Conservation (phyloP, 768 basidiomycete species). For the Auriscalpium microsporum region DNA sequence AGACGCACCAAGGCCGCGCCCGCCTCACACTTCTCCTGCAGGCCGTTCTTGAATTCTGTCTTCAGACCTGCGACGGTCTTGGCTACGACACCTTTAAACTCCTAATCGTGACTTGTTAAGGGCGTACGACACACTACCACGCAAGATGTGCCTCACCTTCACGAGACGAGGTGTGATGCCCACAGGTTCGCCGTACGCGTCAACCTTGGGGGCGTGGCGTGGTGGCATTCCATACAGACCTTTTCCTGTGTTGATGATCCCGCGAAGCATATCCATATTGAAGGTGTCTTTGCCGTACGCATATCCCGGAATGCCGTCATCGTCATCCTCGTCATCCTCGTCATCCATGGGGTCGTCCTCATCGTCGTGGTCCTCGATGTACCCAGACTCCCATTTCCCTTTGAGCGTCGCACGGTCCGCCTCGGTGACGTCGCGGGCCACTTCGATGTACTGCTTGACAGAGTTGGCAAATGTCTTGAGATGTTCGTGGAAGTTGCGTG, state of each 20-base stretch:
- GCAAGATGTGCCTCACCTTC: constrained; percentile 22
- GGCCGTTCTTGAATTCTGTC: constrained; percentile 40
- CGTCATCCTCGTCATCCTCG: constrained; percentile 7
- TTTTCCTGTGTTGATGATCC: neutral
- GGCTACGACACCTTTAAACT: constrained; percentile 38
- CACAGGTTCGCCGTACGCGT: constrained; percentile 31
- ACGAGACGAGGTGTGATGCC: constrained; percentile 41
- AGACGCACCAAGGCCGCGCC: constrained; percentile 41
- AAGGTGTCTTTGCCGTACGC: constrained; percentile 17
- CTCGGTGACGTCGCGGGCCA: constrained; percentile 43
- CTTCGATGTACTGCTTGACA: constrained; percentile 40
- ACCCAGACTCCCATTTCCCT: constrained; percentile 42
- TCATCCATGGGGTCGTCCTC: constrained; percentile 17
- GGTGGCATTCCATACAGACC: neutral
- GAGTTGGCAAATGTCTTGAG: constrained; percentile 41
- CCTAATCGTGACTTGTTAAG: constrained; percentile 24
- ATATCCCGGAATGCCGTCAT: constrained; percentile 2
- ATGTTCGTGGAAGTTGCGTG: constrained; percentile 36
- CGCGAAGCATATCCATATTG: neutral
- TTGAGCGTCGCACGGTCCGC: constrained; percentile 43
- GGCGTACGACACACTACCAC: neutral
- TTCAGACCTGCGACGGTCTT: constrained; percentile 39
- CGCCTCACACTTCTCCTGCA: constrained; percentile 48
- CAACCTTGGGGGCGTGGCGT: constrained; percentile 30
- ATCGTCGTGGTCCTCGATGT: constrained; percentile 19